Evolutionary conservation across 2,329 filamentous ascomycete genomes (phyloP), one percentile per base, ranked within the genome.

Genomic region (Sporothrix dimorphospora): DNA sequence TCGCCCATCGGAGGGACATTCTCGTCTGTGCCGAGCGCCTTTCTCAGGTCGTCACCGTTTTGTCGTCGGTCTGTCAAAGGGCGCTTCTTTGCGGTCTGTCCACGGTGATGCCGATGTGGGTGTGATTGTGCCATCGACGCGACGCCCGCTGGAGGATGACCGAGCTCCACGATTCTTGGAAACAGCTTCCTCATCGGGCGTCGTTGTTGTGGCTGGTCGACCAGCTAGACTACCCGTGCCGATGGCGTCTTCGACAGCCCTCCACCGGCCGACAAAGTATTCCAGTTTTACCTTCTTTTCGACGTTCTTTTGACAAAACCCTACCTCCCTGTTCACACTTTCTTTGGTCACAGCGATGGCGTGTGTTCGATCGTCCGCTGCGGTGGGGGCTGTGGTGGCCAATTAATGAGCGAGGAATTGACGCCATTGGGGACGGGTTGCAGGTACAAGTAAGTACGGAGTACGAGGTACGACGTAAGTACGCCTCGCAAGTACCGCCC

Each of bases 341-440:
- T 49, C 7, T 51, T 27, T 16, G 51, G 27, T 34, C 27, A 11
- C 14, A 4, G 27, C 53, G 53, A 57, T 57, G 53, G 53, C 53
- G 53, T 57, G 27, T 57, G 53, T 57, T 34, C 14, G 53, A 57
- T 57, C 53, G 53, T 7, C 53, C 21, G 53, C n/a, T 57, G 53
- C 27, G 16, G 53, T 27, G 53, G 53, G 53, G 24, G 53, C 24
- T 3, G n/a, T n/a, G 19, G 53, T 34, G 27, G 16, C 53, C 53
- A 57, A 57, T 57, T 14, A 34, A 4, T 1, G 27, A 57, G 12
- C 14, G 19, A 34, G 16, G 27, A 57, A 57, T n/a, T 57, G 53
- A 57, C 53, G 53, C 53, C 53, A 34, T 57, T 57, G 27, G 53
- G 53, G 53, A n/a, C n/a, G n/a, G n/a, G n/a, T n/a, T n/a, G n/a